Conservation (phyloP, 805 yeast species). For the Yamadazyma tumulicola region DNA sequence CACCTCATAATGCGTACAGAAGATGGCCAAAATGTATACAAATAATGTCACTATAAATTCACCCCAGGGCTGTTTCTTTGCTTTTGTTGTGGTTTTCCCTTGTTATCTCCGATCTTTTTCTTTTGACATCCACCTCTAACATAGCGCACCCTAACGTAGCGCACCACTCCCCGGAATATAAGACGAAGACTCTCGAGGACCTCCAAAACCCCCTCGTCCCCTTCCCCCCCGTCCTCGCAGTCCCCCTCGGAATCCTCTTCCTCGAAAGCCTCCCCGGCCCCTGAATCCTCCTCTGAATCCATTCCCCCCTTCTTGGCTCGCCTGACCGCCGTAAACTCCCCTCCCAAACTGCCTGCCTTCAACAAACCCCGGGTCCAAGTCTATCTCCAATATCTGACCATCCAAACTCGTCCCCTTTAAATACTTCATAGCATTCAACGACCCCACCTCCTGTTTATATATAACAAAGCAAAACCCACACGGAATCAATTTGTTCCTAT, state of each 20-base stretch:
- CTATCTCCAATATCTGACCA: conserved; percentile 77
- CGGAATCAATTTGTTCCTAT: conserved; percentile 85
- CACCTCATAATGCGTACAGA: no score
- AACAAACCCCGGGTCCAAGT: conserved; percentile 91
- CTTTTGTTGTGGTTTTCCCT: no score
- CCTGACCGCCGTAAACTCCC: conserved; percentile 91
- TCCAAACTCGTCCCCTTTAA: conserved; percentile 80
- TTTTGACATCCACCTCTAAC: no score
- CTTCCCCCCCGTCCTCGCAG: no score
- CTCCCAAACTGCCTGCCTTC: conserved; percentile 97
- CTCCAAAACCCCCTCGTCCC: conserved; percentile 7
- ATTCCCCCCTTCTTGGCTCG: conserved; percentile 56
- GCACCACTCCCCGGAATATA: no score
- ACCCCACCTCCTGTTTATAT: conserved; percentile 63
- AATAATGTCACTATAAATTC: no score
- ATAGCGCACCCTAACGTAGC: no score
- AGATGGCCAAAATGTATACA: no score
- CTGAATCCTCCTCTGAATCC: conserved; percentile 36
- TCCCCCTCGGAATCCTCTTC: conserved; percentile 1
- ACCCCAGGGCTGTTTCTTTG: no score
- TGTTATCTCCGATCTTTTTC: no score
- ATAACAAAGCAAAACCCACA: conserved; percentile 96
- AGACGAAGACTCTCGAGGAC: neutral
- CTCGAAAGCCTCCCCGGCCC: conserved; percentile 9
- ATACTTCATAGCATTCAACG: conserved; percentile 79